phyloP scores from a whole-genome alignment of 306 rosid genomes.

The Canavalia gladiata region DNA sequence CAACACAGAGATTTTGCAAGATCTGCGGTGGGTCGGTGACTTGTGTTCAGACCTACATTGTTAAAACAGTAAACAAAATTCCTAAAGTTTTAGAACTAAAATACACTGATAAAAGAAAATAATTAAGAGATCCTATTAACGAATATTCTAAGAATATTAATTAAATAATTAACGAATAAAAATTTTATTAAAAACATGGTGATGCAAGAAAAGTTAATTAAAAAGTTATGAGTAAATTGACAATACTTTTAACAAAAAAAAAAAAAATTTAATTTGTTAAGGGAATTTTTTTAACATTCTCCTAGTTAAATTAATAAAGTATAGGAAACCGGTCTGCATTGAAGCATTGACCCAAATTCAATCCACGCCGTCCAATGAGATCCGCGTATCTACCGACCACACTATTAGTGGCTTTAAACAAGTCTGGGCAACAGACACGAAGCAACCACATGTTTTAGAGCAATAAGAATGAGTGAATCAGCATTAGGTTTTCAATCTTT shows the following conservation, averaged over 20 bases:
- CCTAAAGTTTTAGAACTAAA: slow-evolving; percentile 3
- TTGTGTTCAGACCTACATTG: slow-evolving; percentile 44
- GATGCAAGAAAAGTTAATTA: too few relatives aligned
- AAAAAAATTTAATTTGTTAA: too few relatives aligned
- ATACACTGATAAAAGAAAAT: slow-evolving; percentile 8
- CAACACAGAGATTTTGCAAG: slow-evolving; percentile 59
- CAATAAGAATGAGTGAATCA: neutral
- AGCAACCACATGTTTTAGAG: slow-evolving; percentile 24
- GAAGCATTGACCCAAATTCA: slow-evolving; percentile 47
- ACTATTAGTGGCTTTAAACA: slow-evolving; percentile 29
- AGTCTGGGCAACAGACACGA: neutral
- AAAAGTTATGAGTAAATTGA: too few relatives aligned
- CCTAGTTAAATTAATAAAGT: slow-evolving; percentile 1
- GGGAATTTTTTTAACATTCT: too few relatives aligned
- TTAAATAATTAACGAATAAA: neutral
- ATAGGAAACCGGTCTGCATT: slow-evolving; percentile 31
- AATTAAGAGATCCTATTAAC: neutral
- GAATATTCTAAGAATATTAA: neutral
- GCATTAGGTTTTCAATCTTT: neutral
- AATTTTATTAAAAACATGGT: neutral
- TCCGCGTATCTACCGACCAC: slow-evolving; percentile 71
- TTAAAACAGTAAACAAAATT: neutral
- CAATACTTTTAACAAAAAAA: too few relatives aligned
- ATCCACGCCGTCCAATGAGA: slow-evolving; percentile 65
- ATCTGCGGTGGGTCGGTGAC: slow-evolving; percentile 60